Evolutionary conservation across 345 rosid genomes (phyloP).

Genomic region (Brassica napus): DNA sequence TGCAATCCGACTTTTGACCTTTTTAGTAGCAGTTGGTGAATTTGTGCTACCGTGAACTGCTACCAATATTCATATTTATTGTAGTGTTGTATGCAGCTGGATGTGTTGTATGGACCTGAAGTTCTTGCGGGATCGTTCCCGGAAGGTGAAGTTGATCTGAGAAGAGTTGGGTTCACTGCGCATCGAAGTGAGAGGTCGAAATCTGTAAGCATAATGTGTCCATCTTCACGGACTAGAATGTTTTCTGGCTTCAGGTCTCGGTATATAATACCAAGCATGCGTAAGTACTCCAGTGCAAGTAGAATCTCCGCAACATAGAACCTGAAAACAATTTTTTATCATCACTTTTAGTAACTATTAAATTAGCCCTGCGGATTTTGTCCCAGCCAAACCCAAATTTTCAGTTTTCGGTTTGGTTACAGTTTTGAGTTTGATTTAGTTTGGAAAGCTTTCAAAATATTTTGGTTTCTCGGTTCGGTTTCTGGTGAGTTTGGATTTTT

Average conservation of each 20-base stretch:
- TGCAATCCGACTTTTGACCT: no score
- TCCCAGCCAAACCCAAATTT: no score
- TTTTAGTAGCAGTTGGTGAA: no score
- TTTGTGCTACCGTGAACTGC: no score
- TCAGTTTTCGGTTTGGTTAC: no score
- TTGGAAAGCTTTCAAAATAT: no score
- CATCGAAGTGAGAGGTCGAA: not conserved
- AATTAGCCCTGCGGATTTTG: no score
- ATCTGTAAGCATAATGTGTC: not conserved
- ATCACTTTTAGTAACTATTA: not conserved
- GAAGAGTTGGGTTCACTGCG: slow-evolving; percentile 1
- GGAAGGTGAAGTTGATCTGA: not conserved
- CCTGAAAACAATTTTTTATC: not conserved
- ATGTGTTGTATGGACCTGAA: not conserved
- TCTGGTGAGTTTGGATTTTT: no score
- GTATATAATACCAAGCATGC: not conserved
- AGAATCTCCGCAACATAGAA: not conserved
- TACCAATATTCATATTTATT: no score
- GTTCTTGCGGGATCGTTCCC: not conserved
- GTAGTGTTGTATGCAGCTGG: not conserved
- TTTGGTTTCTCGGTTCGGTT: no score
- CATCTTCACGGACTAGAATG: slow-evolving; percentile 1
- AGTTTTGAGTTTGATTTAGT: no score
- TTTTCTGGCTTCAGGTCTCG: not conserved
- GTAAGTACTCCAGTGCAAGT: not conserved